These are phyloP conservation scores for Gentiana straminea DNA, from an alignment of 257 asterid genomes.

Conservation along the genomic window DNA sequence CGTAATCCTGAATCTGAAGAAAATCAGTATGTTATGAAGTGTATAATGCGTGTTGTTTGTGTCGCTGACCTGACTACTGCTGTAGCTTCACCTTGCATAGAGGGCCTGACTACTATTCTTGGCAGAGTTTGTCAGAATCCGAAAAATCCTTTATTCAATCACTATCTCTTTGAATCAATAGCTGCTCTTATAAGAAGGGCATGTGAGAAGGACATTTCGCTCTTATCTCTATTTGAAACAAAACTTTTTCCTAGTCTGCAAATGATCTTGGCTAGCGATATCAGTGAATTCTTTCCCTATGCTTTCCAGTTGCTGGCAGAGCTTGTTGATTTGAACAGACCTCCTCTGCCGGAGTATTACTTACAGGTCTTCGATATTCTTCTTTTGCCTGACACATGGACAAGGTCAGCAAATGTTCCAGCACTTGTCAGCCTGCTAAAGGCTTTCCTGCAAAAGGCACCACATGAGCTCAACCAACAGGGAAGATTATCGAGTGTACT, in stretches of 20 bases:
- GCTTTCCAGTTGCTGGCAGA: slow-evolving; percentile 55
- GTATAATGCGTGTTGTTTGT: slow-evolving; percentile 93
- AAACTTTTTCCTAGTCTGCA: slow-evolving; percentile 67
- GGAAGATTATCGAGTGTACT: slow-evolving; percentile 61
- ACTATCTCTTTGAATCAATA: slow-evolving; percentile 75
- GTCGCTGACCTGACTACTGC: slow-evolving; percentile 63
- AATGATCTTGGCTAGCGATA: slow-evolving; percentile 56
- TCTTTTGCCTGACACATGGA: slow-evolving; percentile 83
- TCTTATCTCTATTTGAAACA: slow-evolving; percentile 63
- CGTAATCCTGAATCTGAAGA: too few relatives aligned
- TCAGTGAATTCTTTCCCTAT: slow-evolving; percentile 82
- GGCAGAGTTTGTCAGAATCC: slow-evolving; percentile 54
- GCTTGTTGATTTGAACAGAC: slow-evolving; percentile 45
- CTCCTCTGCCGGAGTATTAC: slow-evolving; percentile 59
- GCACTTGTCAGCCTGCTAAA: slow-evolving; percentile 87
- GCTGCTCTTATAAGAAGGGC: slow-evolving; percentile 79
- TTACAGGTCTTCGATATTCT: slow-evolving; percentile 71
- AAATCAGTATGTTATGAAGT: slow-evolving; percentile 69
- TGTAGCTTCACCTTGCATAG: slow-evolving; percentile 75
- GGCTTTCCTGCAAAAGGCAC: slow-evolving; percentile 91
- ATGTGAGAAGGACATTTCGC: slow-evolving; percentile 63
- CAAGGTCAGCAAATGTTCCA: slow-evolving; percentile 78
- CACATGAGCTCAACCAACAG: slow-evolving; percentile 72
- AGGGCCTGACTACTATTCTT: slow-evolving; percentile 53
- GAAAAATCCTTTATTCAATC: slow-evolving; percentile 32